Conservation (phyloP, 352 stramenopile species). For the Pythium sukuiense region DNA sequence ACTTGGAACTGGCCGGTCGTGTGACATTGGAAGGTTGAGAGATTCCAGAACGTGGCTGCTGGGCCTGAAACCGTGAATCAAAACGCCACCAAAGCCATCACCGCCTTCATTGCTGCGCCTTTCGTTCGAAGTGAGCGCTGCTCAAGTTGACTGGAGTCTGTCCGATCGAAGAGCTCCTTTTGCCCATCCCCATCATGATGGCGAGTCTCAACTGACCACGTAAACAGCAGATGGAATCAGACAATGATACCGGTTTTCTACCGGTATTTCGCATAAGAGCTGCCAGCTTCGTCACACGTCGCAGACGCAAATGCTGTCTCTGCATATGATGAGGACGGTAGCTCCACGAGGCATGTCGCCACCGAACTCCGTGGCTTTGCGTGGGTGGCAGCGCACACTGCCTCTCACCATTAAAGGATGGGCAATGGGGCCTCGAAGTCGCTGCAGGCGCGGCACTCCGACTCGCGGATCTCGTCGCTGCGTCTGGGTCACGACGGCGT, state of each 20-base stretch:
- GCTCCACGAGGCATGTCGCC: background rate
- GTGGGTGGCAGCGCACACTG: background rate
- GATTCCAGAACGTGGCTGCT: background rate
- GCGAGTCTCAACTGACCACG: too few relatives aligned
- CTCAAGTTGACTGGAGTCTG: background rate
- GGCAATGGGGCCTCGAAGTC: slow-evolving; percentile 28
- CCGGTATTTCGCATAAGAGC: background rate
- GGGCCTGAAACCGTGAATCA: background rate
- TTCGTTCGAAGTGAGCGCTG: background rate
- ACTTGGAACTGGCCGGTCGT: too few relatives aligned
- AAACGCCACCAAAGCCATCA: background rate
- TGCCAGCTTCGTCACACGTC: slow-evolving; percentile 15
- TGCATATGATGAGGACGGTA: slow-evolving; percentile 4
- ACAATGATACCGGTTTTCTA: background rate
- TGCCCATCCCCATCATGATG: background rate
- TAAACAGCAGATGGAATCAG: background rate
- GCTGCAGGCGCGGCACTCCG: slow-evolving; percentile 22
- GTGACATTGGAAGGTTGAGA: background rate
- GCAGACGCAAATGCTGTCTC: slow-evolving; percentile 18
- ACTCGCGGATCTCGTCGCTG: slow-evolving; percentile 22
- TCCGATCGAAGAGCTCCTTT: background rate
- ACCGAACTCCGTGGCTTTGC: background rate
- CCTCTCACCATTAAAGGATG: slow-evolving; percentile 8
- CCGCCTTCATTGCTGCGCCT: too few relatives aligned
- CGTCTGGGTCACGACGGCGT: slow-evolving; percentile 3